Conservation (phyloP, 1,139 yeast genomes). For the Lodderomyces margitis region DNA sequence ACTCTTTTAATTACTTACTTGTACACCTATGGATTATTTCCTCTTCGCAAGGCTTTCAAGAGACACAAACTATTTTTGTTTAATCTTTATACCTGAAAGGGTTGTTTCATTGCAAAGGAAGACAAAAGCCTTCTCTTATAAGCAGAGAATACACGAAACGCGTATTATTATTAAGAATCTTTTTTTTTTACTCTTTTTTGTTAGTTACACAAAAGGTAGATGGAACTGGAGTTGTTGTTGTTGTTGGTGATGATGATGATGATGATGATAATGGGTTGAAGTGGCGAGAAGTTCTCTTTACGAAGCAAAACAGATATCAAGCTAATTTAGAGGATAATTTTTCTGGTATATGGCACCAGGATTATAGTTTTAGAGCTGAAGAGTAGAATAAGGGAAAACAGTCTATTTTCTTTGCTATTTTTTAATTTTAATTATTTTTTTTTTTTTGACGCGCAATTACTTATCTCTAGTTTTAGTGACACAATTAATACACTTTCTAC, state of each 20-base stretch:
- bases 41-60: background rate
- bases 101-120: background rate
- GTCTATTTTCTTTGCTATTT: background rate
- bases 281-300: no score
- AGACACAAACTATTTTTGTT: background rate
- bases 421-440: background rate
- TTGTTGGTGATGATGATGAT: no score
- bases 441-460: constrained; percentile 2
- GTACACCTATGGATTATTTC: no score
- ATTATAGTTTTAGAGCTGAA: no score
- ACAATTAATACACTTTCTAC: no score
- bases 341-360: no score
- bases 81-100: background rate
- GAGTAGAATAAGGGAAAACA: no score
- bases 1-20: no score
- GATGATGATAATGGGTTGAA: no score
- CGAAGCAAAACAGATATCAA: no score
- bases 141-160: constrained; percentile 1
- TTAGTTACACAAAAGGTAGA: background rate
- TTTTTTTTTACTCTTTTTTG: background rate
- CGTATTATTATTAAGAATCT: background rate
- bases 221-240: no score
- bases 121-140: background rate
- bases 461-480: background rate
- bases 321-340: no score